Evolutionary conservation across 352 stramenopile species (phyloP), one percentile per base, ranked within the genome.

Genomic region (Pythium biforme): DNA sequence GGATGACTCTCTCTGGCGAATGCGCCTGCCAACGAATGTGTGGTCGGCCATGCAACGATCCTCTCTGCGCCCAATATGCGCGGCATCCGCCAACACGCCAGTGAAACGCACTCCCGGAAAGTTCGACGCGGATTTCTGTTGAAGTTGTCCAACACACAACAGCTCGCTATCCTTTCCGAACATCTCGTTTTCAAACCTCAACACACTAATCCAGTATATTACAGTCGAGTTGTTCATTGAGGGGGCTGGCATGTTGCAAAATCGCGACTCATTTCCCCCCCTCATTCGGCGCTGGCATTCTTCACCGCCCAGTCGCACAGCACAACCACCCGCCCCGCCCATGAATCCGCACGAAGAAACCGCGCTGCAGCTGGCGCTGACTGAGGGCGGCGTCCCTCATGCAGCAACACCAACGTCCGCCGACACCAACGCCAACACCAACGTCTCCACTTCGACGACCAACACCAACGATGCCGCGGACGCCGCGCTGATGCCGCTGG

Each of bases 261-360:
- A 59, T 69, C 27, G 26, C 37, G 27, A 64, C 62, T 33, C 22
- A n/a, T 64, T 63, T 41, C 49, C 54, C 54, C 62, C 62, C 45
- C 62, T 54, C 59, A 46, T 58, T 51, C 29, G 26, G 17, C 29
- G 12, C 11, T 8, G 5, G 22, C 33, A 27, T 52, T 40, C 47
- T 39, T 53, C n/a, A 19, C 47, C 26, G 25, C 47, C 15, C 26
- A 19, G 47, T 31, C 23, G 4, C 45, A 33, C 41, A 23, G n/a
- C n/a, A 25, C 19, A 29, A 27, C 19, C 23, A 37, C 31, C 31
- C 3, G 31, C 31, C 31, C 31, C 31, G 31, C 31, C 55, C 22
- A 69, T 69, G 62, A 59, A 69, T 46, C 49, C 62, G 8, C 62
- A 69, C 50, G 62, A 69, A n/a, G 62, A 69, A 60, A 69, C 62